phyloP scores from a whole-genome alignment of 306 rosid genomes.

The Biancaea sappan region DNA sequence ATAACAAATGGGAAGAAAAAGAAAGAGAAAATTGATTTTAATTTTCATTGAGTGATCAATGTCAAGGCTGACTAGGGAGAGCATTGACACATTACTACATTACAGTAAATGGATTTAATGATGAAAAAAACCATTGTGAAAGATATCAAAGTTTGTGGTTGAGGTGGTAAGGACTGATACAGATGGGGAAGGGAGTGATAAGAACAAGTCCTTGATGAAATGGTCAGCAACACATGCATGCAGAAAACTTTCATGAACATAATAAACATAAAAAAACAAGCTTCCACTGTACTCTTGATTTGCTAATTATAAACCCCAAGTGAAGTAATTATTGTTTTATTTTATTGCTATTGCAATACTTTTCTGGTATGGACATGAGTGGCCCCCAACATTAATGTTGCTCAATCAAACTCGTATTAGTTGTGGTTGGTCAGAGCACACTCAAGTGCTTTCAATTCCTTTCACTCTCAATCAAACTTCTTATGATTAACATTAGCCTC shows the following conservation, averaged over 20 bases:
- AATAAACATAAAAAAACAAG: slow-evolving; percentile 35
- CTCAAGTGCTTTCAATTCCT: slow-evolving; percentile 19
- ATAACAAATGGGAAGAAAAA: no score
- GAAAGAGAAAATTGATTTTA: no score
- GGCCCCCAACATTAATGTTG: slow-evolving; percentile 42
- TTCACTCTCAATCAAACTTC: slow-evolving; percentile 15
- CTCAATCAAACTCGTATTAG: slow-evolving; percentile 41
- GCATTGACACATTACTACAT: no score
- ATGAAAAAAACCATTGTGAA: background rate
- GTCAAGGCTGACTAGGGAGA: no score
- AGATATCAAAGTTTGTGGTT: background rate
- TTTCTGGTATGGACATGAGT: slow-evolving; percentile 32
- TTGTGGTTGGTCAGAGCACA: slow-evolving; percentile 29
- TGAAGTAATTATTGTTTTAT: background rate
- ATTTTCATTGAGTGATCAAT: no score
- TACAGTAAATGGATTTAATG: no score
- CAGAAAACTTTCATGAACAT: slow-evolving; percentile 4
- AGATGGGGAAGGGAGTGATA: background rate
- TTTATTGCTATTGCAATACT: slow-evolving; percentile 29
- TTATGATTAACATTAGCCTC: slow-evolving; percentile 14
- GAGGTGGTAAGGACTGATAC: slow-evolving; percentile 9
- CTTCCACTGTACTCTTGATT: slow-evolving; percentile 37
- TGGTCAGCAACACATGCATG: slow-evolving; percentile 28
- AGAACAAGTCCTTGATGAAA: slow-evolving; percentile 17
- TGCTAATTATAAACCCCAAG: slow-evolving; percentile 24